A percentile compares a stretch with the other conserved stretches of the same genome.
phyloP scores from a whole-genome alignment of 1,284 basidiomycete species.

The Tylopilus sp. region DNA sequence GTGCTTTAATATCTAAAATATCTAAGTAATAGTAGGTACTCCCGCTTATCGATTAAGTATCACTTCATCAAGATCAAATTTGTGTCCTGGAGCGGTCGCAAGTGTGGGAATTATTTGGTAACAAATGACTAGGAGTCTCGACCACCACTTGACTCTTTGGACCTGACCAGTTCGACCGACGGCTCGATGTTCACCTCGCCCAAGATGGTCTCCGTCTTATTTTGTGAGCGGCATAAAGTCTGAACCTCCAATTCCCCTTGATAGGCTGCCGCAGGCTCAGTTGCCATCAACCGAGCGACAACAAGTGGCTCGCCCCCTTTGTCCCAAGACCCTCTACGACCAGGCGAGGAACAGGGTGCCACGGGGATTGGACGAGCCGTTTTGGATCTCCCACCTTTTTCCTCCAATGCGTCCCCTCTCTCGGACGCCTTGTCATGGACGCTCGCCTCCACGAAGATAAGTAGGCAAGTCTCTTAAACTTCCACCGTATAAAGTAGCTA shows the following conservation, averaged over 20 bases:
- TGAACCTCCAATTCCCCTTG: slow-evolving; percentile 41
- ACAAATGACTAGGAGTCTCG: neutral
- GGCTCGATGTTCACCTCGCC: slow-evolving; percentile 39
- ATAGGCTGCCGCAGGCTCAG: slow-evolving; percentile 44
- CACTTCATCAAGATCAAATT: too few relatives aligned
- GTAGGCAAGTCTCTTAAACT: slow-evolving; percentile 10
- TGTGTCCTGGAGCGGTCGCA: too few relatives aligned
- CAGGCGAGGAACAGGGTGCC: slow-evolving; percentile 36
- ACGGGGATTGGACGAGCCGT: slow-evolving; percentile 39
- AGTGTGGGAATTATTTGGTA: neutral
- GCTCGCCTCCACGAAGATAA: slow-evolving; percentile 4
- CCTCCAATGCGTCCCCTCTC: slow-evolving; percentile 17
- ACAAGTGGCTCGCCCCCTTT: slow-evolving; percentile 25
- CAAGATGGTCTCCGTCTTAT: slow-evolving; percentile 10
- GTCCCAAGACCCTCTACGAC: slow-evolving; percentile 38
- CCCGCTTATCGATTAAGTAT: too few relatives aligned
- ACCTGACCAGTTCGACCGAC: slow-evolving; percentile 45
- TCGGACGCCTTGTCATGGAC: slow-evolving; percentile 20
- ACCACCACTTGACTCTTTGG: neutral
- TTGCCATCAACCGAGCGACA: slow-evolving; percentile 41
- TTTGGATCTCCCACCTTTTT: slow-evolving; percentile 10
- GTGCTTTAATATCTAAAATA: too few relatives aligned
- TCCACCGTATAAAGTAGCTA: too few relatives aligned
- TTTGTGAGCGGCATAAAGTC: slow-evolving; percentile 48
- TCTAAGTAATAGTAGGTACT: too few relatives aligned